Evolutionary conservation across 352 stramenopile species (phyloP).

Genomic region (Phytophthora pisi): DNA sequence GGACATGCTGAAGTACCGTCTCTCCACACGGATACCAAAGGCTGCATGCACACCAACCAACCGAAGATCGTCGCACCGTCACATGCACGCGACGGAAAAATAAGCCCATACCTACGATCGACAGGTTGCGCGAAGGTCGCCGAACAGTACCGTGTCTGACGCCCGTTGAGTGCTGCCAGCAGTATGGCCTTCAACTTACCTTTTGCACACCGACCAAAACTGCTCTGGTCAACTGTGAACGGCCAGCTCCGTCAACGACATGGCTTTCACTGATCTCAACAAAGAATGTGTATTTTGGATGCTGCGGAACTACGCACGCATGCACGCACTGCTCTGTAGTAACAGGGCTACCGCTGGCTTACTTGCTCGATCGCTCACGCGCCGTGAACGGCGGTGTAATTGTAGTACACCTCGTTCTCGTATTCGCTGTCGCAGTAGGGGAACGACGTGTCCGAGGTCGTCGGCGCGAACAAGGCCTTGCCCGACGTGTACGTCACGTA

Average conservation of each 20-base stretch:
- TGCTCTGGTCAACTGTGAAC: too few species aligned
- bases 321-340: background rate
- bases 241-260: background rate
- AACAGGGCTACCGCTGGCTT: background rate
- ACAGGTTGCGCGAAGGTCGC: background rate
- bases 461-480: constrained; percentile 4
- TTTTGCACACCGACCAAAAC: background rate
- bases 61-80: background rate
- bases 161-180: too few species aligned
- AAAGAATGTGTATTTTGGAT: background rate
- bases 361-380: background rate
- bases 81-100: background rate
- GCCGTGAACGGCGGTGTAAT: background rate
- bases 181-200: background rate
- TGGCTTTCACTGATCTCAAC: background rate
- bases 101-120: background rate
- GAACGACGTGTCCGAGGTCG: constrained; percentile 1
- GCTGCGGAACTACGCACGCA: background rate
- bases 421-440: constrained; percentile 4
- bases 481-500: constrained; percentile 8
- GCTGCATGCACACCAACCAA: background rate
- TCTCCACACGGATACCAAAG: background rate
- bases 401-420: constrained; percentile 3
- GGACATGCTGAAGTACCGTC: constrained; percentile 5
- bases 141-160: background rate